phyloP scores from a whole-genome alignment of 1,139 yeast genomes.

The Barnettozyma hawaiiensis region DNA sequence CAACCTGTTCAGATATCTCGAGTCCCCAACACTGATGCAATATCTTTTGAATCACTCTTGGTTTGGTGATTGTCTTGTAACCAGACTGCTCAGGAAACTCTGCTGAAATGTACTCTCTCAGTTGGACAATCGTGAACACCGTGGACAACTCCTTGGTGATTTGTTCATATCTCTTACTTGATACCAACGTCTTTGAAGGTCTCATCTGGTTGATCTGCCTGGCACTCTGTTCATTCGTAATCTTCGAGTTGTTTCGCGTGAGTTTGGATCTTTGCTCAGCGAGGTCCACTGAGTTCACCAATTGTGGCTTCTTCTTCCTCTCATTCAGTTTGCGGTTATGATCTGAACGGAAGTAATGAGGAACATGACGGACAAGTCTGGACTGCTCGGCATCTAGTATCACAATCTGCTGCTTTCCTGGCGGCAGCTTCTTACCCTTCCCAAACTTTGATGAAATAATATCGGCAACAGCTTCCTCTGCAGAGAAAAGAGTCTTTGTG shows the following conservation, averaged over 20 bases:
- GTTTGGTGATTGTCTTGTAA: slow-evolving; percentile 18
- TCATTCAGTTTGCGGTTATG: background rate
- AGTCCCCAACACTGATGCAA: slow-evolving; percentile 39
- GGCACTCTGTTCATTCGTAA: slow-evolving; percentile 27
- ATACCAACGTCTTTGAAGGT: slow-evolving; percentile 25
- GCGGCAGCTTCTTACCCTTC: slow-evolving; percentile 22
- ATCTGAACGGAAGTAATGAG: slow-evolving; percentile 2
- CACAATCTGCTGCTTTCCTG: slow-evolving; percentile 20
- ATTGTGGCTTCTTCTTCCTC: background rate
- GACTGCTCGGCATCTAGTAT: slow-evolving; percentile 21
- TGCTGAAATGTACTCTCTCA: slow-evolving; percentile 24
- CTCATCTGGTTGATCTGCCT: slow-evolving; percentile 28
- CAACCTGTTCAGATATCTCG: slow-evolving; percentile 29
- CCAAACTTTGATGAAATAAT: slow-evolving; percentile 10
- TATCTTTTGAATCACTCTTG: slow-evolving; percentile 26
- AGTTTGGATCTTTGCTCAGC: slow-evolving; percentile 7
- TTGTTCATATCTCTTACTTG: slow-evolving; percentile 27
- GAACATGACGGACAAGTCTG: slow-evolving; percentile 11
- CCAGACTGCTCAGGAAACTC: slow-evolving; percentile 14
- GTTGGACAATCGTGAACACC: slow-evolving; percentile 29
- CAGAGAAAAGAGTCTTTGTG: slow-evolving; percentile 3
- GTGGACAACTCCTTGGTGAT: slow-evolving; percentile 23
- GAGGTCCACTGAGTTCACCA: background rate
- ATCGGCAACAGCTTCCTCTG: background rate
- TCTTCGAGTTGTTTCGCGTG: slow-evolving; percentile 1